phyloP scores from a whole-genome alignment of 768 basidiomycete species.

The Roridomyces roridus region DNA sequence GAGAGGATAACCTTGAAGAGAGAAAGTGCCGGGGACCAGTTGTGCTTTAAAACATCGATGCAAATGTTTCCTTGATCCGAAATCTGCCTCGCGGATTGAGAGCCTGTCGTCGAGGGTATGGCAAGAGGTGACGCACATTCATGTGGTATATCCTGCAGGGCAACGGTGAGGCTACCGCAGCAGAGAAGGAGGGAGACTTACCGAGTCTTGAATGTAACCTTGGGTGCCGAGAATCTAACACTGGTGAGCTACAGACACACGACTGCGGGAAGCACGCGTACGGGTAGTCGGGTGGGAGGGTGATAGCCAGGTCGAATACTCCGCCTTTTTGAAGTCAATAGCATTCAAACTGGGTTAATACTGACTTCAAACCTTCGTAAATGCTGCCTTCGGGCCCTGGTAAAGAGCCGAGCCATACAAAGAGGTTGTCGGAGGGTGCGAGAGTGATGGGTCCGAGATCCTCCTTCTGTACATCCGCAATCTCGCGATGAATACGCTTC shows the following conservation, averaged over 20 bases:
- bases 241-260: constrained; percentile 11
- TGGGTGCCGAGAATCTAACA: constrained; percentile 80
- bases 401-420: constrained; percentile 77
- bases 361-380: too few species aligned
- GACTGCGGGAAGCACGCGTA: constrained; percentile 41
- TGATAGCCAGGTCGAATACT: constrained; percentile 70
- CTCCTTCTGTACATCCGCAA: constrained; percentile 81
- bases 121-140: constrained; percentile 56
- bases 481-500: constrained; percentile 85
- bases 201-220: constrained; percentile 78
- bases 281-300: constrained; percentile 80
- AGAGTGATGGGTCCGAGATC: constrained; percentile 79
- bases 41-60: constrained; percentile 90
- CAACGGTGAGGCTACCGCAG: background rate
- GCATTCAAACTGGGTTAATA: too few species aligned
- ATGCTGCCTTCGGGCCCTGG: constrained; percentile 85
- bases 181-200: constrained; percentile 33
- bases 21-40: constrained; percentile 94
- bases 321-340: too few species aligned
- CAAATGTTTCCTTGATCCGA: constrained; percentile 81
- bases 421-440: constrained; percentile 67
- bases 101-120: background rate
- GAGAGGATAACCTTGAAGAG: constrained; percentile 95
- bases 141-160: constrained; percentile 80
- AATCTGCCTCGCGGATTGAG: constrained; percentile 44